Base-by-base conservation (phyloP, 2,329 filamentous ascomycete genomes). In the Cordyceps tenuipes region DNA sequence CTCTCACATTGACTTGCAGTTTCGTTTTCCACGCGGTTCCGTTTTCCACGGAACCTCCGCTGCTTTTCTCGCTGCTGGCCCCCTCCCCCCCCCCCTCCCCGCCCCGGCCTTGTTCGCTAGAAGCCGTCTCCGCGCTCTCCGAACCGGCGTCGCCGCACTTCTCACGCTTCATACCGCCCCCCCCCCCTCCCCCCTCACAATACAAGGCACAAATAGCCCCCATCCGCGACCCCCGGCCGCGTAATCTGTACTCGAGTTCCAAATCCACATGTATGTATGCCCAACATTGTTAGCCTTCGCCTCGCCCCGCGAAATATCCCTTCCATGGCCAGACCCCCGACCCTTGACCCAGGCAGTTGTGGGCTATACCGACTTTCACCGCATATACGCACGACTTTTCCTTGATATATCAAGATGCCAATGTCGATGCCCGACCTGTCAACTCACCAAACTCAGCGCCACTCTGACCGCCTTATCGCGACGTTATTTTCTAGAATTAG, bases 141-240 rank as follows among this genome's bases (percentile, higher is more conserved):
- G 44, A 57, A 41, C 34, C 17, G 31, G 34, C 34, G 31, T n/a
- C n/a, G n/a, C n/a, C n/a, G n/a, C n/a, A n/a, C n/a, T n/a, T n/a
- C n/a, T n/a, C n/a, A n/a, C n/a, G n/a, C n/a, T n/a, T n/a, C n/a
- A n/a, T n/a, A n/a, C n/a, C n/a, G n/a, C n/a, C n/a, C 23, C 23
- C 23, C 23, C 23, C 23, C 23, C 23, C 23, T 4, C 23, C 23
- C 4, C 23, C 55, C 10, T 31, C 8, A 10, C 21, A 19, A 6
- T 3, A 29, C 29, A 23, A 36, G 7, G 3, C 5, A 29, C 29
- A 29, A 29, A 26, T 23, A 36, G n/a, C 26, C 43, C 55, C 31
- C 55, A 41, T 57, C 55, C 55, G 46, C 31, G 9, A 21, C 55
- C 50, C 46, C 55, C 55, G 55, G 29, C 34, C 53, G 17, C 53